These are phyloP conservation scores for Avena sativa DNA, from an alignment of 176 grass and related monocot genomes.

Conservation along the genomic window DNA sequence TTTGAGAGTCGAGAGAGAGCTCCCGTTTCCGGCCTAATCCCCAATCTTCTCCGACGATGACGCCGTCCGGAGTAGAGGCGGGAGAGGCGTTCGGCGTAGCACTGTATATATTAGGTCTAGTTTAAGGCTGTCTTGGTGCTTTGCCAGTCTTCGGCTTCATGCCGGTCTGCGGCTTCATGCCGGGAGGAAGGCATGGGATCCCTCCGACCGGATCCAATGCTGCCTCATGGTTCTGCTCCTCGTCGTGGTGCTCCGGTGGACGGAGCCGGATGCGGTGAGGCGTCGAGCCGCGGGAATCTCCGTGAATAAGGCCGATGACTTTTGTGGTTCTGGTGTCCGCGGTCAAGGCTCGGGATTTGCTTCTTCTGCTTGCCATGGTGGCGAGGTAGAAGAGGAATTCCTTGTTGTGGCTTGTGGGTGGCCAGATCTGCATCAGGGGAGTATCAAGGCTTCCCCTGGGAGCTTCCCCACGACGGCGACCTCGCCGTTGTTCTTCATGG, in stretches of 20 bases:
- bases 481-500: neutral
- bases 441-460: neutral
- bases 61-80: too few species aligned
- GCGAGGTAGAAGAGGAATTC: neutral
- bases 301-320: neutral
- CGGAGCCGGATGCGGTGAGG: neutral
- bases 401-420: neutral
- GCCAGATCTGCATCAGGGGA: neutral
- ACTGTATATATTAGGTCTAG: neutral
- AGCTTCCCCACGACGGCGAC: neutral
- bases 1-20: too few species aligned
- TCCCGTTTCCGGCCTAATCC: too few species aligned
- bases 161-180: neutral
- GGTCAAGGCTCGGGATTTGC: neutral
- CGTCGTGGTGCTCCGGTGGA: too few species aligned
- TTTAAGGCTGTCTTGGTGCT: neutral
- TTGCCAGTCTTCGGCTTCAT: neutral
- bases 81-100: too few species aligned
- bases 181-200: neutral
- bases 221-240: neutral
- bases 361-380: neutral
- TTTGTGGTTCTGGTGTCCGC: neutral
- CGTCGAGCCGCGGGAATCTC: neutral
- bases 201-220: neutral
- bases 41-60: too few species aligned